Base-by-base conservation (phyloP, 805 yeast species). In the Schwanniomyces vanrijiae region DNA sequence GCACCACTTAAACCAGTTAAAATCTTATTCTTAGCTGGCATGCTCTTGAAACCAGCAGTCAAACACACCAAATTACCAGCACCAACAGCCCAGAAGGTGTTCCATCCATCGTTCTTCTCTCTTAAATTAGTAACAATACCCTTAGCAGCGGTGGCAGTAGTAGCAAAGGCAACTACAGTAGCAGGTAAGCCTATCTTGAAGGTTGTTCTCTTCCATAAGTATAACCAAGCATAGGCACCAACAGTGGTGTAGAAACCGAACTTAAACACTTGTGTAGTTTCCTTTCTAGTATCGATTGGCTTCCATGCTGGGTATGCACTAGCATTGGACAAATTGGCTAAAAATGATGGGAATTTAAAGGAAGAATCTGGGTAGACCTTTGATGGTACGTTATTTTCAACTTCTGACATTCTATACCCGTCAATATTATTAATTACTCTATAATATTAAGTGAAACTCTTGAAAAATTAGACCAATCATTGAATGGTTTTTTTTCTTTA, bases 71-170 rank as follows among this genome's bases (percentile, higher is more conserved):
- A 62, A 59, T 77, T 80, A 49, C 73, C 76, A 37, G 77, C 61
- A 37, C 78, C 77, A 48, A 82, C 86, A 16, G 81, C 80, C 86
- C 88, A 82, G 57, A 81, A 76, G 16, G 80, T 76, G 63, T 83
- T 84, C 69, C 80, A 68, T 13, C 82, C 83, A 58, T 84, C 87
- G 56, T 80, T 81, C 59, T 73, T 76, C 62, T 81, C 82, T 58
- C 88, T 74, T 55, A 85, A 64, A 63, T 85, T 84, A 52, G 86
- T 73, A 28, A 79, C 52, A 20, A 79, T 71, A 24, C 75, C 74
- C 56, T 64, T 69, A 37, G 78, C 63, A 52, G 80, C 76, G 24
- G 80, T 73, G 39, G 83, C 82, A 19, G 74, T 74, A 10, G 82
- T 72, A 39, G 82, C 77, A 48, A 77, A 68, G 1, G 71, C 73